Conservation (phyloP, 306 rosid genomes). For the Fragaria nilgerrensis region DNA sequence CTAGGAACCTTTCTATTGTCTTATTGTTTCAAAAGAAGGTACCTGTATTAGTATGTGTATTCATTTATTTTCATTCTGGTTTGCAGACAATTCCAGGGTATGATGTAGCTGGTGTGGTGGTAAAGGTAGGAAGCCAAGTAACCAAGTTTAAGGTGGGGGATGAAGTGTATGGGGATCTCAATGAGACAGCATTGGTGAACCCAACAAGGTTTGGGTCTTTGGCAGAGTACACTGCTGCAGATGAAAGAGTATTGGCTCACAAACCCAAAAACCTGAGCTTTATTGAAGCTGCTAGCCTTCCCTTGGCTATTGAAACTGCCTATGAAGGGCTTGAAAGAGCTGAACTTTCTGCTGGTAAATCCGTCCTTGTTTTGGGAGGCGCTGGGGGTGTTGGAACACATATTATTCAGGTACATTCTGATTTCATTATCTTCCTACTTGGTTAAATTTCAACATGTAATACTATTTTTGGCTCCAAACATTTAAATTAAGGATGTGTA, state of each 20-base stretch:
- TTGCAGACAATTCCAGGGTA: slow-evolving; percentile 53
- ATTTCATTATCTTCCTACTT: neutral
- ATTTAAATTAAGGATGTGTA: neutral
- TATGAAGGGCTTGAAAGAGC: slow-evolving; percentile 56
- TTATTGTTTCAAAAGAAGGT: too few relatives aligned
- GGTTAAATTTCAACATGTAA: neutral
- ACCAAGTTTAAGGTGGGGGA: slow-evolving; percentile 63
- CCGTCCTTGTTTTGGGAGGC: slow-evolving; percentile 72
- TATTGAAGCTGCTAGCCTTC: slow-evolving; percentile 75
- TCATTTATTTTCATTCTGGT: neutral
- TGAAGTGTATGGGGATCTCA: slow-evolving; percentile 64
- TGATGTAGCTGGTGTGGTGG: slow-evolving; percentile 74
- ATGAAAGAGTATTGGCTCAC: slow-evolving; percentile 56
- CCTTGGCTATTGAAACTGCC: slow-evolving; percentile 63
- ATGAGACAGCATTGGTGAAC: slow-evolving; percentile 35
- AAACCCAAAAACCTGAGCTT: slow-evolving; percentile 68
- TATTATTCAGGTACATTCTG: slow-evolving; percentile 47
- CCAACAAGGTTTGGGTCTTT: slow-evolving; percentile 48
- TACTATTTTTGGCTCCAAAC: neutral
- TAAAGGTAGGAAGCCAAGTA: slow-evolving; percentile 59
- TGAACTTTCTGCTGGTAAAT: slow-evolving; percentile 46
- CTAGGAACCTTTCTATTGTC: too few relatives aligned
- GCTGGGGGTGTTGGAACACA: slow-evolving; percentile 72
- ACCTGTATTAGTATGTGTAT: neutral
- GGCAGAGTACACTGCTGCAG: slow-evolving; percentile 67